Percentiles rank a stretch among this genome's conserved stretches.
These are phyloP conservation scores for Dipteronia sinensis DNA, from an alignment of 345 rosid species.

Conservation along the genomic window DNA sequence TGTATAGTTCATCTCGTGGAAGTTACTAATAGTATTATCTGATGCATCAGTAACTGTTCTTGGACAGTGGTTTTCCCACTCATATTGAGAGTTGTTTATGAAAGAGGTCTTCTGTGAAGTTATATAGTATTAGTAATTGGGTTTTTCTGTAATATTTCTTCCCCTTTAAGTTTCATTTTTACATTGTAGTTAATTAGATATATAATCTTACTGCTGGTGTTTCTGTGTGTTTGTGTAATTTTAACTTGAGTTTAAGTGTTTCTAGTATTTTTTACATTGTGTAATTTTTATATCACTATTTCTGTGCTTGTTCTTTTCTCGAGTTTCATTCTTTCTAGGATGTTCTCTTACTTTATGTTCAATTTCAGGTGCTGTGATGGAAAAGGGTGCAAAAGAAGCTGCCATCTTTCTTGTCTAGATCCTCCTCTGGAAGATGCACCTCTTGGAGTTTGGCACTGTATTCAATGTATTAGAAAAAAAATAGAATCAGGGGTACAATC, in stretches of 20 bases:
- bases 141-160: not conserved
- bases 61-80: not conserved
- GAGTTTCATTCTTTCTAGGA: not conserved
- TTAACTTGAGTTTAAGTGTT: not conserved
- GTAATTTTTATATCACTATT: not conserved
- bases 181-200: not conserved
- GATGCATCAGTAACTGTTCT: not conserved
- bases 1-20: not conserved
- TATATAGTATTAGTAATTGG: not conserved
- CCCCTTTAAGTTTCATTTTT: not conserved
- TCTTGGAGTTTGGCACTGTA: slow-evolving; percentile 56
- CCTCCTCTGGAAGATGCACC: slow-evolving; percentile 43
- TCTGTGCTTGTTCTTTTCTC: not conserved
- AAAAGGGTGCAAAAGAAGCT: slow-evolving; percentile 48
- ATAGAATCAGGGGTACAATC: slow-evolving; percentile 42
- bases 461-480: slow-evolving; percentile 46
- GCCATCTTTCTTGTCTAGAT: slow-evolving; percentile 50
- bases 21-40: not conserved
- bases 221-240: not conserved
- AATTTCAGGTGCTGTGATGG: slow-evolving; percentile 56
- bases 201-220: not conserved
- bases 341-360: not conserved
- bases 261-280: not conserved
- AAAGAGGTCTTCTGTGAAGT: not conserved
- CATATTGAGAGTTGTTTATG: not conserved